Evolutionary conservation across 805 yeast genomes (phyloP).

Genomic region (Maudiozyma bulderi): DNA sequence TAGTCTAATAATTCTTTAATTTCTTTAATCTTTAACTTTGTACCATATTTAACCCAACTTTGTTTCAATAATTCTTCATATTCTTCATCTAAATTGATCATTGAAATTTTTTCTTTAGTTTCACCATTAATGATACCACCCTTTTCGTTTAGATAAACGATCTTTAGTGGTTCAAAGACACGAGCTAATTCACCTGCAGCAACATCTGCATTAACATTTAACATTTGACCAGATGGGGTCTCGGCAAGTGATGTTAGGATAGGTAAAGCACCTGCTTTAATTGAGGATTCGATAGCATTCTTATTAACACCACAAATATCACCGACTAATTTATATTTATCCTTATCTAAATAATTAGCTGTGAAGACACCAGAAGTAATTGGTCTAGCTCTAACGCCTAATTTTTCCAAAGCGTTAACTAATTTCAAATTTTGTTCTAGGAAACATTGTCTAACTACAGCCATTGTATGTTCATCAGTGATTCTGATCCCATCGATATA

Average conservation of each 20-base stretch:
- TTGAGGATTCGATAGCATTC: slow-evolving; percentile 85
- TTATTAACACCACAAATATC: slow-evolving; percentile 79
- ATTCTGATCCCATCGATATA: slow-evolving; percentile 95
- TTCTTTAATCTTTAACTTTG: slow-evolving; percentile 92
- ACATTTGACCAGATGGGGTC: slow-evolving; percentile 90
- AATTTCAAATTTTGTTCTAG: slow-evolving; percentile 89
- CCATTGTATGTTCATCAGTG: slow-evolving; percentile 90
- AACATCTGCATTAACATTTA: slow-evolving; percentile 96
- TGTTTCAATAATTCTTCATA: slow-evolving; percentile 83
- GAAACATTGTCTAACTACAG: slow-evolving; percentile 91
- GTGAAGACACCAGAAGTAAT: slow-evolving; percentile 95
- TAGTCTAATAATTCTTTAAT: slow-evolving; percentile 89
- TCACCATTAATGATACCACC: slow-evolving; percentile 94
- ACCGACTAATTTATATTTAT: slow-evolving; percentile 88
- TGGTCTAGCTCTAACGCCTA: slow-evolving; percentile 98
- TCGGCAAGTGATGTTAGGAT: slow-evolving; percentile 94
- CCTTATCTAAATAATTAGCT: slow-evolving; percentile 85
- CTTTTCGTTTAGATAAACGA: slow-evolving; percentile 92
- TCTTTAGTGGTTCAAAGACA: slow-evolving; percentile 92
- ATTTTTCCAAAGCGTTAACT: slow-evolving; percentile 89
- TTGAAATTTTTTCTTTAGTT: slow-evolving; percentile 81
- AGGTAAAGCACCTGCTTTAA: slow-evolving; percentile 93
- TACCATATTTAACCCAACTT: slow-evolving; percentile 98
- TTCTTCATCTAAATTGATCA: slow-evolving; percentile 92
- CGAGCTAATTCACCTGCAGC: slow-evolving; percentile 98